Evolutionary conservation across 164 flowering plant species (phyloP).

Genomic region (Cinnamomum chago): DNA sequence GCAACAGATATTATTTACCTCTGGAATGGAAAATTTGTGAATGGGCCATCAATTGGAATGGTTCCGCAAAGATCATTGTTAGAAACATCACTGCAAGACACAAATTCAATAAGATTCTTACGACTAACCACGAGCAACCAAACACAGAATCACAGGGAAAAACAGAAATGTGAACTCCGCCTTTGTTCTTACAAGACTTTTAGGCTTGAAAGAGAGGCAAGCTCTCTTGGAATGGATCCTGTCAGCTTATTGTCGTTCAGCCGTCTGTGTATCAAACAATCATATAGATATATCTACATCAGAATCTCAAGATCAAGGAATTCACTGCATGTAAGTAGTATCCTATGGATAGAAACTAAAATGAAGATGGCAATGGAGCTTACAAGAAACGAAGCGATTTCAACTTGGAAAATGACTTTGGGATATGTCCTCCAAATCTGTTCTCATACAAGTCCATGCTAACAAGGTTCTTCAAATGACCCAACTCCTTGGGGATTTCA

Average conservation of each 20-base stretch:
- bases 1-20: constrained; percentile 37
- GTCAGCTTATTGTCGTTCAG: constrained; percentile 71
- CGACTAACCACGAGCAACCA: constrained; percentile 3
- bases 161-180: background rate
- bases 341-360: background rate
- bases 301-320: background rate
- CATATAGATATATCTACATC: background rate
- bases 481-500: constrained; percentile 72
- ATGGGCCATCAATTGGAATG: constrained; percentile 79
- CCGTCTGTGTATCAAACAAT: constrained; percentile 37
- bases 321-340: background rate
- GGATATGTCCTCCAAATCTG: constrained; percentile 59
- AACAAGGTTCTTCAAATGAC: constrained; percentile 61
- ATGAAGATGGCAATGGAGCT: constrained; percentile 20
- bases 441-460: constrained; percentile 82
- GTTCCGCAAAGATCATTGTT: constrained; percentile 79
- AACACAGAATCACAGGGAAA: background rate
- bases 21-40: constrained; percentile 47
- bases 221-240: constrained; percentile 82
- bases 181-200: constrained; percentile 60
- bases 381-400: constrained; percentile 72
- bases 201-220: constrained; percentile 56
- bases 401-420: constrained; percentile 62
- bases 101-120: background rate
- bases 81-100: constrained; percentile 71